Evolutionary conservation across 2,329 filamentous ascomycete genomes (phyloP).

Genomic region (Ascochyta koolunga): DNA sequence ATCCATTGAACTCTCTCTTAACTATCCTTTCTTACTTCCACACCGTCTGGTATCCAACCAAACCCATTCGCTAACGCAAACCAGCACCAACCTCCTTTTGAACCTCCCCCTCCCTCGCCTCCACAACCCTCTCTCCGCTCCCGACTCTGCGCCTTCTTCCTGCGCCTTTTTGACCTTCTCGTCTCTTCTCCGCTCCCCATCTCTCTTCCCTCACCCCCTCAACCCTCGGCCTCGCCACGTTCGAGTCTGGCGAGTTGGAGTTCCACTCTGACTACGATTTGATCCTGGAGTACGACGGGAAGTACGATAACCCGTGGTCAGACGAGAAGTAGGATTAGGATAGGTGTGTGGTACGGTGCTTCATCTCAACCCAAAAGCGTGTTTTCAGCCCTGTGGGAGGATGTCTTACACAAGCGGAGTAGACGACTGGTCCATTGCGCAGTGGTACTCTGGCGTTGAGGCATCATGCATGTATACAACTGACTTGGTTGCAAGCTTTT

Average conservation of each 20-base stretch:
- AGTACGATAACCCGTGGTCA: not conserved
- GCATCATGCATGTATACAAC: not conserved
- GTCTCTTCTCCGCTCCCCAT: not conserved
- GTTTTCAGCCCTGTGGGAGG: conserved; percentile 6
- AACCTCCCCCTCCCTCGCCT: not conserved
- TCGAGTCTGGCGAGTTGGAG: not conserved
- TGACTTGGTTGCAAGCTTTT: not conserved
- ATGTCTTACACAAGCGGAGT: conserved; percentile 5
- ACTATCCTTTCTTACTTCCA: too few relatives aligned
- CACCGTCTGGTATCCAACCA: too few relatives aligned
- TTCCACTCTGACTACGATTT: not conserved
- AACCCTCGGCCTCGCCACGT: too few relatives aligned
- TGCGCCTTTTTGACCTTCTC: not conserved
- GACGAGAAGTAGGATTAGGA: not conserved
- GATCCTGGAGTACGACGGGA: not conserved
- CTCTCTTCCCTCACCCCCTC: not conserved
- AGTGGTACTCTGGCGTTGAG: not conserved
- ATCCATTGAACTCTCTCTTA: too few relatives aligned
- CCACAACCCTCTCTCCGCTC: not conserved
- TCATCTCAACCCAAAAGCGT: conserved; percentile 3
- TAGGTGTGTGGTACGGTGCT: not conserved
- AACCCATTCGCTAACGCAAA: not conserved
- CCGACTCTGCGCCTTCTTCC: not conserved
- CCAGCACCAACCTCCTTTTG: not conserved
- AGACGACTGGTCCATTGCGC: not conserved